These are phyloP conservation scores for Candida mattraensis DNA, from an alignment of 805 yeast genomes.

Conservation along the genomic window DNA sequence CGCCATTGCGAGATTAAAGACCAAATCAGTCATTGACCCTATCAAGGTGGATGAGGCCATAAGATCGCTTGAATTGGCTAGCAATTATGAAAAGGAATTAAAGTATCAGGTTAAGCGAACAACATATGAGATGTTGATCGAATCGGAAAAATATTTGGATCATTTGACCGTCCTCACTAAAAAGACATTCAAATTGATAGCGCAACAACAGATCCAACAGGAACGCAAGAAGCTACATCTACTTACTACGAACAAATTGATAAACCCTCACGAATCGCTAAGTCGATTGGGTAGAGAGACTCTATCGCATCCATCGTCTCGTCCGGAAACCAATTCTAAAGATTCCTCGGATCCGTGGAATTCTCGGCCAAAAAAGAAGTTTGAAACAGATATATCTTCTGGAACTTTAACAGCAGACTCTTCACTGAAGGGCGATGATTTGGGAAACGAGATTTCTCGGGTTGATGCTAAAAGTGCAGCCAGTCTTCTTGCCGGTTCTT, in stretches of 20 bases:
- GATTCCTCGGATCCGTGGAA: slow-evolving; percentile 35
- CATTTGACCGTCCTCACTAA: slow-evolving; percentile 54
- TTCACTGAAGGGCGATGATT: slow-evolving; percentile 13
- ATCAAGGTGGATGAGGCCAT: slow-evolving; percentile 89
- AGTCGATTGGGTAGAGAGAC: slow-evolving; percentile 78
- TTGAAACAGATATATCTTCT: slow-evolving; percentile 15
- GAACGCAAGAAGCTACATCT: slow-evolving; percentile 78
- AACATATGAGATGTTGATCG: slow-evolving; percentile 81
- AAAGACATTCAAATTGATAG: slow-evolving; percentile 53
- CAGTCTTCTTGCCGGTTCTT: slow-evolving; percentile 69
- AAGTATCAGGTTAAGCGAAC: slow-evolving; percentile 78
- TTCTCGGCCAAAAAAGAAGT: slow-evolving; percentile 31
- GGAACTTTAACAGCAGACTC: slow-evolving; percentile 13
- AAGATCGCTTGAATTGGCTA: slow-evolving; percentile 72
- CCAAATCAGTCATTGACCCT: slow-evolving; percentile 76
- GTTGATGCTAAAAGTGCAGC: slow-evolving; percentile 88
- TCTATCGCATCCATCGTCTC: slow-evolving; percentile 36
- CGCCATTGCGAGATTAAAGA: slow-evolving; percentile 69
- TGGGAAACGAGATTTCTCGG: slow-evolving; percentile 34
- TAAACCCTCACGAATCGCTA: slow-evolving; percentile 40
- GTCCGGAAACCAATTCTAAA: background rate
- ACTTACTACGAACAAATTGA: slow-evolving; percentile 57
- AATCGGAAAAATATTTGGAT: slow-evolving; percentile 57
- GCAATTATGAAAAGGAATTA: slow-evolving; percentile 70
- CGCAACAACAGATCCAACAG: slow-evolving; percentile 74